Percentiles rank a stretch among this genome's conserved stretches.
These are phyloP conservation scores for Chamaecyparis obtusa DNA, from an alignment of 75 land plant species.

Conservation along the genomic window DNA sequence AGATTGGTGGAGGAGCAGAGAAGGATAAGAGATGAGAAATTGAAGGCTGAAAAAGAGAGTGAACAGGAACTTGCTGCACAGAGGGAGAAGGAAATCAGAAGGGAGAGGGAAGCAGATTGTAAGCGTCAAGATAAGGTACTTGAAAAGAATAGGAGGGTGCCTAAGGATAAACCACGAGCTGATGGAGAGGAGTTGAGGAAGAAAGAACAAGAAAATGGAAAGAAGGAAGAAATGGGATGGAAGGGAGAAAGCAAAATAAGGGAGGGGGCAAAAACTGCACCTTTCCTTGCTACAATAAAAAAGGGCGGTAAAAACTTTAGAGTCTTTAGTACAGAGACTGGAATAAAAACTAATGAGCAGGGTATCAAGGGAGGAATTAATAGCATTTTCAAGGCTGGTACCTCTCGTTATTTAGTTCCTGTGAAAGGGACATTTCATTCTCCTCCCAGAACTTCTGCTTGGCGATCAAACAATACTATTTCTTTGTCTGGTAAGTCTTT, in stretches of 20 bases:
- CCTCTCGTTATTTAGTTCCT: constrained; percentile 45
- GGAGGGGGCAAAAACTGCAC: constrained; percentile 24
- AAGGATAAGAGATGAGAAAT: constrained; percentile 69
- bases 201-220: constrained; percentile 38
- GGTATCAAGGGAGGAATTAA: constrained; percentile 19
- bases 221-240: constrained; percentile 33
- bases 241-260: constrained; percentile 38
- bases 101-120: constrained; percentile 54
- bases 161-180: constrained; percentile 44
- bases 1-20: constrained; percentile 89
- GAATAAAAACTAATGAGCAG: constrained; percentile 11
- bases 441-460: constrained; percentile 44
- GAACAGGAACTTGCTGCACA: constrained; percentile 29
- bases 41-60: constrained; percentile 57
- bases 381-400: constrained; percentile 21
- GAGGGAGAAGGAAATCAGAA: constrained; percentile 55
- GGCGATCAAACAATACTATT: constrained; percentile 18
- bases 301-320: constrained; percentile 18
- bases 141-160: constrained; percentile 56
- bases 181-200: constrained; percentile 62
- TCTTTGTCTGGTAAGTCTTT: constrained; percentile 42
- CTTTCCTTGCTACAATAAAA: neutral
- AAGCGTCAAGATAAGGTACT: constrained; percentile 68
- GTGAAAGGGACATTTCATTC: constrained; percentile 56
- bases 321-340: constrained; percentile 18